Evolutionary conservation across 805 yeast genomes (phyloP), one percentile per base, ranked within the genome.

Genomic region (Yarrowia sp.): DNA sequence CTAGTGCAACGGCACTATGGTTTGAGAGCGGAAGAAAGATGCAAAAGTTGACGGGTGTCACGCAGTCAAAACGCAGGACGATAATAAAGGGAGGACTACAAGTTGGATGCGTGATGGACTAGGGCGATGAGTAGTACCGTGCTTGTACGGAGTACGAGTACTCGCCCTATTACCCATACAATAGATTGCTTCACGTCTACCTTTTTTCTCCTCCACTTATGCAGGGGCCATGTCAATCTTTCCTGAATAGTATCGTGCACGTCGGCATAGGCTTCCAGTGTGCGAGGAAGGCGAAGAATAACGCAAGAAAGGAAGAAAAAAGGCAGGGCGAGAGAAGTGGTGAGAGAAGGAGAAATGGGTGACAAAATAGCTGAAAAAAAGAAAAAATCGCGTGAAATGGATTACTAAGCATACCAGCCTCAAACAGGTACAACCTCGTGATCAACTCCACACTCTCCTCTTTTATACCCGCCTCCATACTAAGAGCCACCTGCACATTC

Each of bases 141-240:
- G 3, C 30, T 24, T 24, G 30, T 24, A 24, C 30, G 30, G n/a
- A 2, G 3, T 24, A 24, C 30, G 6, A n/a, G n/a, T 24, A 2
- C 30, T 24, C 30, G 30, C 6, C 30, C 3, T 0, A 24, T 7
- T 24, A 24, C 30, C 6, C 30, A 17, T 2, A 3, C 15, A 8
- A 8, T 24, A 9, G 14, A 33, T 15, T 24, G 55, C 34, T 39
- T n/a, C 55, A 33, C 40, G 55, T 24, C 30, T 24, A 24, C 30
- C 30, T 24, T 24, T 24, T 24, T 24, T 24, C 30, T 24, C 30
- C 30, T 24, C 30, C 30, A 24, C 52, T 33, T 50, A 50, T 50
- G 55, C 55, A 50, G 55, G 55, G 55, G 55, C 55, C 55, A 50
- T 50, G 55, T 50, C 55, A n/a, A 50, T 50, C 55, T n/a, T 30